These are phyloP conservation scores for Lodderomyces elongisporus DNA, from an alignment of 1,139 yeast species.

Conservation along the genomic window DNA sequence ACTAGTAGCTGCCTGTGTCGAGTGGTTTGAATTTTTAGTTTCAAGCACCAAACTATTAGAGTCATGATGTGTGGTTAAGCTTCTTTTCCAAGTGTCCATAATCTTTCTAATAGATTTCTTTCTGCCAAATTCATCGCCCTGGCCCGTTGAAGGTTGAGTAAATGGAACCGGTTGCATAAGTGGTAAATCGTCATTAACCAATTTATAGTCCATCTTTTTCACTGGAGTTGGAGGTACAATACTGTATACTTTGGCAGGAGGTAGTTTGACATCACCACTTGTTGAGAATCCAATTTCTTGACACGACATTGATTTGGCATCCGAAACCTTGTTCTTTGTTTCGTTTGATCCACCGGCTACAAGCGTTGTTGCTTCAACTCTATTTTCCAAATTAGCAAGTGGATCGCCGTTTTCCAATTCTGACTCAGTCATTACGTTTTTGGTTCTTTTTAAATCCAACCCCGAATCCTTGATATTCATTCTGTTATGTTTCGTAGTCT, in stretches of 20 bases:
- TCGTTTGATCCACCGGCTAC: not conserved
- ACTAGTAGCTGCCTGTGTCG: not conserved
- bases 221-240: conserved; percentile 67
- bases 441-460: conserved; percentile 32
- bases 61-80: conserved; percentile 11
- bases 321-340: not conserved
- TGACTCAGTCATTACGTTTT: conserved; percentile 3
- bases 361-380: not conserved
- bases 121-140: conserved; percentile 20
- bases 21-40: not conserved
- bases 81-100: conserved; percentile 40
- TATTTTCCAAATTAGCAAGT: not conserved
- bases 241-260: conserved; percentile 39
- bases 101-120: conserved; percentile 36
- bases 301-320: not conserved
- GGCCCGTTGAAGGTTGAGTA: conserved; percentile 1
- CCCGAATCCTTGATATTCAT: conserved; percentile 42
- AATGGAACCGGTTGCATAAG: conserved; percentile 3
- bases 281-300: conserved; percentile 39
- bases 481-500: conserved; percentile 26
- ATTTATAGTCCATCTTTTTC: conserved; percentile 47
- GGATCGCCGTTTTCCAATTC: conserved; percentile 3
- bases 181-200: conserved; percentile 4
- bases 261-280: conserved; percentile 46
- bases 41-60: not conserved